Evolutionary conservation across 75 land plant genomes (phyloP), one percentile per base, ranked within the genome.

Genomic region (Selaginella tamariscina): DNA sequence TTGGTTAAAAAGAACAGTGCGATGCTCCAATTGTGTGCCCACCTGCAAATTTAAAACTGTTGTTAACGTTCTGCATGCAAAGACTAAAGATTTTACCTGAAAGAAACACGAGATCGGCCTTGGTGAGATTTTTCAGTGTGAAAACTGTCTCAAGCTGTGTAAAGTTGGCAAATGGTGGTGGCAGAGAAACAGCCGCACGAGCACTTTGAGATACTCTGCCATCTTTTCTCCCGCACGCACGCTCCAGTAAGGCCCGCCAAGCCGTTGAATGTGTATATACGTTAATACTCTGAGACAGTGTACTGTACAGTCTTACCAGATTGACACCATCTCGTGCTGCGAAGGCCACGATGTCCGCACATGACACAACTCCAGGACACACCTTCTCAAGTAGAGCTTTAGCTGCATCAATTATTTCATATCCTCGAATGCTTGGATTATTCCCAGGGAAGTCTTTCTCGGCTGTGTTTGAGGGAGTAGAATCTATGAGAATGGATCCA

Each of bases 401-500:
- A 23, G 62, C 62, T 9, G 21, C 62, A 23, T 59, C 62, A 59
- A 59, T 59, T 21, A 59, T 21, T 2, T 59, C 62, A 27, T 9
- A 59, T 2, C 62, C 62, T 5, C 62, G 62, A 59, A 59, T 21
- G 62, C 62, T 59, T 8, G 21, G 21, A 5, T 8, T 8, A n/a
- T 59, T 59, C n/a, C 18, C 62, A 9, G 27, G 27, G 21, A 27
- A 21, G 8, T 59, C 62, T 21, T 59, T 59, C 62, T 59, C 62
- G 27, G 62, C 23, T 8, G 8, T 5, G 62, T 26, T 59, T 21
- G 62, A 9, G 26, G 62, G 23, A n/a, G 62, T 59, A n/a, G 62
- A 59, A 59, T 59, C 62, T 9, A 59, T 59, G 62, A 59, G 62
- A n/a, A 59, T 26, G 21, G 62, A 59, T 23, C 62, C 62, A 59